These are phyloP conservation scores for Austroboletus niveus DNA, from an alignment of 1,284 basidiomycete genomes.

Conservation along the genomic window DNA sequence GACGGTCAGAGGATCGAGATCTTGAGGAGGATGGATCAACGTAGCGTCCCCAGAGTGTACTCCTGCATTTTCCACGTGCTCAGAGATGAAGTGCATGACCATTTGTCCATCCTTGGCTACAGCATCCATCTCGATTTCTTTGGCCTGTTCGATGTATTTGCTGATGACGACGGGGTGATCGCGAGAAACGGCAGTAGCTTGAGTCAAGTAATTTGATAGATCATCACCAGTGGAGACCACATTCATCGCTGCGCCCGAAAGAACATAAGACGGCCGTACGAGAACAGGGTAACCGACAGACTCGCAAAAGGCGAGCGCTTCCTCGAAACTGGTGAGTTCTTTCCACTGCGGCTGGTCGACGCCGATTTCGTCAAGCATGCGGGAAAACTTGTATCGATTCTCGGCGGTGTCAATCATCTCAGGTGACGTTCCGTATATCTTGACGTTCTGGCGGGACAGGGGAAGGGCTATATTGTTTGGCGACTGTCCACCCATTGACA, in stretches of 20 bases:
- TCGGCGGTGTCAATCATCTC: slow-evolving; percentile 99
- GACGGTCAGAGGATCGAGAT: slow-evolving; percentile 95
- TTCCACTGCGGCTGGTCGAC: slow-evolving; percentile 98
- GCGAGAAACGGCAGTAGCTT: slow-evolving; percentile 95
- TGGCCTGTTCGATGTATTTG: slow-evolving; percentile 98
- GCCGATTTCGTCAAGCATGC: slow-evolving; percentile 94
- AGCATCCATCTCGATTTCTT: slow-evolving; percentile 99
- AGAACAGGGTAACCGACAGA: slow-evolving; percentile 94
- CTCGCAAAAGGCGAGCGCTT: slow-evolving; percentile 86
- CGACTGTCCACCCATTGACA: slow-evolving; percentile 98
- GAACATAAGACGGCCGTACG: slow-evolving; percentile 96
- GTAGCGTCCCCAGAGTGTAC: slow-evolving; percentile 87
- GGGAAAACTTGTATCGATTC: slow-evolving; percentile 99
- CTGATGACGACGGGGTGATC: slow-evolving; percentile 98
- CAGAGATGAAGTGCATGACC: slow-evolving; percentile 99
- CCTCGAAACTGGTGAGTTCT: slow-evolving; percentile 90
- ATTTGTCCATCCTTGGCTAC: slow-evolving; percentile 96
- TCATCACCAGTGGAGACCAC: slow-evolving; percentile 95
- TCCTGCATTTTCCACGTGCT: slow-evolving; percentile 99
- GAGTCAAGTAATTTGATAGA: slow-evolving; percentile 87
- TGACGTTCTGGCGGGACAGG: slow-evolving; percentile 93
- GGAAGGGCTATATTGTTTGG: slow-evolving; percentile 98
- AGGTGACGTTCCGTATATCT: slow-evolving; percentile 97
- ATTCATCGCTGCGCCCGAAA: slow-evolving; percentile 99
- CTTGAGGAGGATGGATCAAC: slow-evolving; percentile 96